Percentiles rank a stretch among this genome's conserved stretches.
Conservation (phyloP, 2,329 filamentous ascomycete genomes). For the Colletotrichum abscissum region DNA sequence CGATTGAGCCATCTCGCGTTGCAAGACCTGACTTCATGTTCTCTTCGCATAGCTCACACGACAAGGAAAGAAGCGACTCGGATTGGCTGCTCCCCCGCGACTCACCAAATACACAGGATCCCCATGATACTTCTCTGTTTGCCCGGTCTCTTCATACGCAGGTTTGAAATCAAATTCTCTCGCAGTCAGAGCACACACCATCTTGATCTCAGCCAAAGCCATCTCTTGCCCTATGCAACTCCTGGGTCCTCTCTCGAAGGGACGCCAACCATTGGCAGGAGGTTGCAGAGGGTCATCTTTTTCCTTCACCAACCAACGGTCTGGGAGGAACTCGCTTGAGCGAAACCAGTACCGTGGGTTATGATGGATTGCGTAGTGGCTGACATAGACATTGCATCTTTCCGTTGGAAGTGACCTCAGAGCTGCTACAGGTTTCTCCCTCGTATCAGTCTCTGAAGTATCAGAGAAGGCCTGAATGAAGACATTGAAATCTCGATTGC, state of each 20-base stretch:
- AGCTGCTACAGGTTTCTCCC: not conserved
- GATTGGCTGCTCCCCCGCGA: constrained; percentile 8
- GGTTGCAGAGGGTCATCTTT: constrained; percentile 46
- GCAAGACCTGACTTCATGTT: not conserved
- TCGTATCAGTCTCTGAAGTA: not conserved
- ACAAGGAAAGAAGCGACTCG: constrained; percentile 4
- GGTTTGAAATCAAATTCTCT: constrained; percentile 61
- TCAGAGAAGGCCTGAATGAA: not conserved
- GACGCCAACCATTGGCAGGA: constrained; percentile 59
- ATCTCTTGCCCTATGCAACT: constrained; percentile 69
- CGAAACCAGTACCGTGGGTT: constrained; percentile 52
- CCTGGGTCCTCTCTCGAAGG: constrained; percentile 64
- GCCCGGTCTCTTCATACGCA: constrained; percentile 49
- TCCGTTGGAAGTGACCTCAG: constrained; percentile 47
- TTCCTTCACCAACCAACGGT: constrained; percentile 50
- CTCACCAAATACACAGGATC: constrained; percentile 14
- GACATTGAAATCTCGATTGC: not conserved
- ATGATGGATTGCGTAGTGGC: constrained; percentile 46
- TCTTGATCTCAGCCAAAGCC: constrained; percentile 62
- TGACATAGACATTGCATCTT: constrained; percentile 43
- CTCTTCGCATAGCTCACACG: not conserved
- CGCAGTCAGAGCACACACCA: constrained; percentile 60
- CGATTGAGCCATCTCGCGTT: not conserved
- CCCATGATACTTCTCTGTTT: not conserved
- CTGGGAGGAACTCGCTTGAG: constrained; percentile 52